phyloP scores from a whole-genome alignment of 1,284 basidiomycete genomes.

The Tausonia pullulans region DNA sequence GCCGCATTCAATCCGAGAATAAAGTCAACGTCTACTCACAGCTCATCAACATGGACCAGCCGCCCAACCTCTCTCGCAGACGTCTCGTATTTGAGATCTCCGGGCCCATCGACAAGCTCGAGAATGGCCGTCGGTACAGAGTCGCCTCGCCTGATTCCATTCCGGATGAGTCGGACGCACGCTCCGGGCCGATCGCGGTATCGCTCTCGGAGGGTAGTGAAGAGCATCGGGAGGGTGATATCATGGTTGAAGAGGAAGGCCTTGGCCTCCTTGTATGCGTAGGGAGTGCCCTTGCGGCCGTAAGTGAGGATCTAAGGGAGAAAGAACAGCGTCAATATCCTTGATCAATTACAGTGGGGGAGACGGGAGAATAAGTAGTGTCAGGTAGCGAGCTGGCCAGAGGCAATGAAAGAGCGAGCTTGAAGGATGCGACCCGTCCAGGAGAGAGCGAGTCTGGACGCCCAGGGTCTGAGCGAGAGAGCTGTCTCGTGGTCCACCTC shows the following conservation, averaged over 20 bases:
- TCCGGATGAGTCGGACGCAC: conserved; percentile 88
- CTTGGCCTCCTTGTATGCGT: conserved; percentile 12
- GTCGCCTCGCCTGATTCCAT: conserved; percentile 79
- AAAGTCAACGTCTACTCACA: conserved; percentile 1
- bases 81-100: conserved; percentile 77
- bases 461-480: background rate
- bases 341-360: background rate
- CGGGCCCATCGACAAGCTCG: conserved; percentile 86
- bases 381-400: background rate
- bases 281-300: conserved; percentile 60
- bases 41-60: conserved; percentile 38
- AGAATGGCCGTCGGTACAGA: conserved; percentile 87
- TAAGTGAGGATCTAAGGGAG: conserved; percentile 64
- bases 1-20: background rate
- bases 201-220: conserved; percentile 64
- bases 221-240: conserved; percentile 40
- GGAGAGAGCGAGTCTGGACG: background rate
- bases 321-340: conserved; percentile 14
- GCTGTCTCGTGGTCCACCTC: background rate
- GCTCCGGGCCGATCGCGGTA: conserved; percentile 80
- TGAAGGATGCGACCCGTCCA: background rate
- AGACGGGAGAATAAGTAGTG: conserved; percentile 1
- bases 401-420: background rate
- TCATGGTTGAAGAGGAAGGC: conserved; percentile 21
- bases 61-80: conserved; percentile 70